Base-by-base conservation (phyloP, 2,329 filamentous ascomycete genomes). In the Leptographium wingfieldii region DNA sequence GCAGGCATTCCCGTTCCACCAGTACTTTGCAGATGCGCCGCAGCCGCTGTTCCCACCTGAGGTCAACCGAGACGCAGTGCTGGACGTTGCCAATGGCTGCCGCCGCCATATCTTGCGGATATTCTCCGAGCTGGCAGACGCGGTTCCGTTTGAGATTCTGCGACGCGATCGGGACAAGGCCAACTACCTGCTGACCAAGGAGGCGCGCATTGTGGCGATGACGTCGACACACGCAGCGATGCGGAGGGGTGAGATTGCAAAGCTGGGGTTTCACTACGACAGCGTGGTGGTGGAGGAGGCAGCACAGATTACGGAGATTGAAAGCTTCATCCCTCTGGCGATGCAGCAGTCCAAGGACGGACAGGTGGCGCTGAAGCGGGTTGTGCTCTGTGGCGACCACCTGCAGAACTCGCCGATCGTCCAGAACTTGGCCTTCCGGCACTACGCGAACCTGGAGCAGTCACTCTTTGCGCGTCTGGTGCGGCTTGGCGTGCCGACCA, bases 261-360 rank as follows among this genome's bases (percentile, higher is more conserved):
- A 83, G 19, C 80, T 97, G n/a, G 92, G 92, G 19, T 99, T 99
- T 73, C 90, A 90, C 66, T 99, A 99, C 68, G 92, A 97, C 76
- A 99, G 96, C 65, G 88, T 99, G 14, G 81, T 99, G 58, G 96
- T 99, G 88, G 94, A 99, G 75, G 94, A 99, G 78, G 92, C 94
- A 5, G 94, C 94, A 14, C 94, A 99, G 69, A 92, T 99, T 69
- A 99, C 92, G 0, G 94, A 99, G 72, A 88, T 96, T 54, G 94
- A 99, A 70, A 95, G 90, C 64, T 97, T 99, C 73, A 90, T 99
- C 64, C 94, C 94, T 0, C 78, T 96, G 58, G 88, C 92, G n/a
- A 80, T 99, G 73, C 95, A 99, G 70, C 90, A 88, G 64, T 83
- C 87, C 25, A 82, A 83, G 65, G 77, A 86, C 57, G 87, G 87